Base-by-base conservation (phyloP, 2,329 filamentous ascomycete species). In the Fonsecaea nubica region DNA sequence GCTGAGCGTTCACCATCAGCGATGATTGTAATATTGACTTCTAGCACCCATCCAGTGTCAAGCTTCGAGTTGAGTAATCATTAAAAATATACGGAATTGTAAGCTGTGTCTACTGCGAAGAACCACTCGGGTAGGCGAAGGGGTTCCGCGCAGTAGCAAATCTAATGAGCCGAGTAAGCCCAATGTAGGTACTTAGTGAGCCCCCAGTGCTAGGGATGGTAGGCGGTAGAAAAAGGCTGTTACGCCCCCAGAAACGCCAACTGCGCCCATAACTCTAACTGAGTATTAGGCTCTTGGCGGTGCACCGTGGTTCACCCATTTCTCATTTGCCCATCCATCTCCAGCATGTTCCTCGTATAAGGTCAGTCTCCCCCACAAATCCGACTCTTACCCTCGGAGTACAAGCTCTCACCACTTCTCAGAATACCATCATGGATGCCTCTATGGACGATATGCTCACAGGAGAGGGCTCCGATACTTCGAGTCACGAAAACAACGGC, bases 391-490 rank as follows among this genome's bases (percentile, higher is more conserved):
- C n/a, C 40, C 9, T 45, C 40, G 9, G n/a, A 18, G 40, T 7
- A 18, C 6, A 25, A 50, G 45, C 18, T 50, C 1, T 50, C 18
- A 7, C 40, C 45, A 25, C 9, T 18, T 50, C 1, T 12, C 45
- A 25, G 3, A 4, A 40, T 40, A 10, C 45, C 45, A 1, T 13
- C 45, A 50, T 25, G 52, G 52, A 33, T 21, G 15, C 52, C n/a
- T 10, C 30, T 9, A 55, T 55, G 52, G 30, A 55, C n/a, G 52
- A 55, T 21, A 55, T 36, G 25, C 12, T 55, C 52, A n/a, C 52
- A 12, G 30, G 30, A n/a, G 52, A 55, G 30, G 52, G 30, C n/a
- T 55, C 52, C 12, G 52, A 55, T n/a, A 15, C 7, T 3, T 55
- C 52, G 13, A 55, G 30, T 30, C 52, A 55, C 33, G 52, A 55